phyloP scores from a whole-genome alignment of 2,329 filamentous ascomycete species.

The Penicillium paneum region DNA sequence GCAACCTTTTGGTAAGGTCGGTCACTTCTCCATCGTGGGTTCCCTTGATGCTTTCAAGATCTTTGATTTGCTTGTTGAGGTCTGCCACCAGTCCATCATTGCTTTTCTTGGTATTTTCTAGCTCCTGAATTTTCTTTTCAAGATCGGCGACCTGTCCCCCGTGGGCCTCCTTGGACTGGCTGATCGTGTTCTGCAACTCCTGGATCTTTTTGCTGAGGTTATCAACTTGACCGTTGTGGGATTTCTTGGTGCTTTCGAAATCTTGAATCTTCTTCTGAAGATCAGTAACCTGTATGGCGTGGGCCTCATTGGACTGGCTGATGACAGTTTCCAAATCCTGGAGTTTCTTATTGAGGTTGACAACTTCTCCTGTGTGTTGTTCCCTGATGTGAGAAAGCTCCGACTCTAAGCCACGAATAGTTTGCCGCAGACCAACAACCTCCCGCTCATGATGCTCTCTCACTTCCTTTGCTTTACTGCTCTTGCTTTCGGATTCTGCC shows the following conservation, averaged over 20 bases:
- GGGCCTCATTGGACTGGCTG: slow-evolving; percentile 56
- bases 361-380: slow-evolving; percentile 54
- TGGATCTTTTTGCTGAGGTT: slow-evolving; percentile 55
- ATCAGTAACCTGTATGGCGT: slow-evolving; percentile 60
- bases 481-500: slow-evolving; percentile 41
- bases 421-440: slow-evolving; percentile 60
- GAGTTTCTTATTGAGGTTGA: slow-evolving; percentile 56
- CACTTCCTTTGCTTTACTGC: slow-evolving; percentile 26
- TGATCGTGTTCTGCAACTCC: slow-evolving; percentile 51
- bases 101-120: slow-evolving; percentile 54
- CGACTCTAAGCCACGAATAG: slow-evolving; percentile 58
- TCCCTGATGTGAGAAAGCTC: slow-evolving; percentile 49
- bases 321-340: slow-evolving; percentile 53
- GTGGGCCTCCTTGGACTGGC: slow-evolving; percentile 53
- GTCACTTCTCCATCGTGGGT: slow-evolving; percentile 60
- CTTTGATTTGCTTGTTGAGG: slow-evolving; percentile 56
- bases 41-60: slow-evolving; percentile 57
- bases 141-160: slow-evolving; percentile 45
- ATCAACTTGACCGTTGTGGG: slow-evolving; percentile 55
- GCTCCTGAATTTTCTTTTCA: slow-evolving; percentile 49
- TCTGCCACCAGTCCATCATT: slow-evolving; percentile 57
- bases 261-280: slow-evolving; percentile 58
- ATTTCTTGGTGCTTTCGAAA: slow-evolving; percentile 51
- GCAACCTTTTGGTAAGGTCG: slow-evolving; percentile 60
- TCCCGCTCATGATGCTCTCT: slow-evolving; percentile 56